A percentile compares a stretch with the other conserved stretches of the same genome.
These are phyloP conservation scores for Xenoacremonium recifei DNA, from an alignment of 2,329 filamentous ascomycete species.

Conservation along the genomic window DNA sequence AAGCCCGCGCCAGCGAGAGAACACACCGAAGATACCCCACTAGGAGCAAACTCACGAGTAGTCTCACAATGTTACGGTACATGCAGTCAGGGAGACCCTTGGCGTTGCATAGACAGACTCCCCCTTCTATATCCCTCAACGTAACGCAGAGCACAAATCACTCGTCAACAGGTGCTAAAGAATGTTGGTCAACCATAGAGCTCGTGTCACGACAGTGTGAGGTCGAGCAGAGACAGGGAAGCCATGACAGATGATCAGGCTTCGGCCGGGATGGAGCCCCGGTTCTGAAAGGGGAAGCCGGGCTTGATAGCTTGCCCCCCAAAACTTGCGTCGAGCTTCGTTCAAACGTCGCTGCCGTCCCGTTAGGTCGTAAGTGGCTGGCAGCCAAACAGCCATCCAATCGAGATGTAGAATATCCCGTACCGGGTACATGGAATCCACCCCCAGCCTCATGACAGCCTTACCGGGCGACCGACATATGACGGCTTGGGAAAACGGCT, in stretches of 20 bases:
- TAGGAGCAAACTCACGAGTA: constrained; percentile 13
- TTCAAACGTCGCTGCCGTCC: background rate
- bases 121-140: constrained; percentile 6
- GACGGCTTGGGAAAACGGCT: background rate
- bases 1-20: background rate
- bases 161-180: constrained; percentile 20
- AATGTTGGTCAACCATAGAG: no score
- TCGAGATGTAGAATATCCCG: background rate
- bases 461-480: background rate
- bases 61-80: constrained; percentile 19
- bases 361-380: background rate
- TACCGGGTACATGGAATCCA: constrained; percentile 1
- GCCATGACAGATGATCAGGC: no score
- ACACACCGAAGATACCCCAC: constrained; percentile 1
- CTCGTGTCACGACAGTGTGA: no score
- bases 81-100: background rate
- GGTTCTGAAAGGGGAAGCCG: background rate
- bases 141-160: constrained; percentile 18
- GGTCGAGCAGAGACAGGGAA: no score
- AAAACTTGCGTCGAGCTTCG: constrained; percentile 1
- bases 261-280: no score
- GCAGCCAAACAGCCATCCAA: background rate
- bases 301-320: background rate
- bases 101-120: background rate
- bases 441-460: background rate